Percentiles rank a stretch among this genome's conserved stretches.
Conservation (phyloP, 148 eudicot species). For the Rhododendron griersonianum region DNA sequence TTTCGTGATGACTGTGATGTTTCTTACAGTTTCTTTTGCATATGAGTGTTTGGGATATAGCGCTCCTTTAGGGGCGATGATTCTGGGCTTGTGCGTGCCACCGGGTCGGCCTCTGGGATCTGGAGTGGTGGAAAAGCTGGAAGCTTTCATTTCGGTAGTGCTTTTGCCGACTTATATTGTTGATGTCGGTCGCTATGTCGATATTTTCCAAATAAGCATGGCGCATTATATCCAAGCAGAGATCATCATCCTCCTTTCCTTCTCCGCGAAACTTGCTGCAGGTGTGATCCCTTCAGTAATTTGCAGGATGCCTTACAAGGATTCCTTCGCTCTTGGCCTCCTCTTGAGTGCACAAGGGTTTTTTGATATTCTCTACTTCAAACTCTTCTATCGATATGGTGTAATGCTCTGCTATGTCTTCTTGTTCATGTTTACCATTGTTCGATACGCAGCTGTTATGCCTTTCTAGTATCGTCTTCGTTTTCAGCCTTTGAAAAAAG, state of each 20-base stretch:
- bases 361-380: constrained; percentile 12
- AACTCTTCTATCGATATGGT: background rate
- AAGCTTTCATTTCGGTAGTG: background rate
- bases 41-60: background rate
- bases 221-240: too few relatives aligned
- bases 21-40: too few relatives aligned
- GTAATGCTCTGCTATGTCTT: background rate
- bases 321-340: constrained; percentile 13
- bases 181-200: background rate
- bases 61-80: background rate
- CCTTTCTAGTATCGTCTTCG: background rate
- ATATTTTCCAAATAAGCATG: background rate
- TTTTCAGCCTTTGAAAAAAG: background rate
- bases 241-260: background rate
- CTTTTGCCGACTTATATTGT: background rate
- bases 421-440: background rate
- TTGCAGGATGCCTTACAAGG: constrained; percentile 5
- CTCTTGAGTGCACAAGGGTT: constrained; percentile 16
- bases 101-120: background rate
- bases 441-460: background rate
- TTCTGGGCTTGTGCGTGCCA: background rate
- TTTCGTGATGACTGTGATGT: background rate
- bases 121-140: background rate
- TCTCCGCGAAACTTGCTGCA: constrained; percentile 1
- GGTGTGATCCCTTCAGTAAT: constrained; percentile 1